Evolutionary conservation across 2,329 filamentous ascomycete species (phyloP).

Genomic region (Orbilia javanica): DNA sequence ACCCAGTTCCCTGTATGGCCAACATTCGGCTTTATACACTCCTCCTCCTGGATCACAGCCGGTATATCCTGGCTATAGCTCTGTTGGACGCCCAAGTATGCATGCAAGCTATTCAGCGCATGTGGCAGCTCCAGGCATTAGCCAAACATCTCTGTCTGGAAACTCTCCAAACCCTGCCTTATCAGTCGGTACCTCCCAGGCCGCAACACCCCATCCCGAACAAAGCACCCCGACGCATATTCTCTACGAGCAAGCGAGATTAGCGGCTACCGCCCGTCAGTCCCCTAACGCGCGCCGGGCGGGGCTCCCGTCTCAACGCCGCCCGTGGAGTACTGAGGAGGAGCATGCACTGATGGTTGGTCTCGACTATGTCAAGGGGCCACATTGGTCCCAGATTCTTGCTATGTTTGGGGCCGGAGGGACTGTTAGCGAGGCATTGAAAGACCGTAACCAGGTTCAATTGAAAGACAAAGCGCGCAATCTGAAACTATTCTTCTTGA

Average conservation of each 20-base stretch:
- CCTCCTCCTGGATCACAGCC: conserved; percentile 37
- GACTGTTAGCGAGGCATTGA: conserved; percentile 83
- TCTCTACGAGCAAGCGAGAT: conserved; percentile 71
- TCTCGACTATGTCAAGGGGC: conserved; percentile 87
- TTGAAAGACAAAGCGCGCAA: conserved; percentile 93
- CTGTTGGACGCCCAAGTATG: conserved; percentile 36
- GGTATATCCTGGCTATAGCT: conserved; percentile 48
- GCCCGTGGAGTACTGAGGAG: conserved; percentile 89
- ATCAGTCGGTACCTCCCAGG: conserved; percentile 34
- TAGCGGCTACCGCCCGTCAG: conserved; percentile 71
- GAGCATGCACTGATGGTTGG: conserved; percentile 91
- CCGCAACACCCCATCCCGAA: conserved; percentile 62
- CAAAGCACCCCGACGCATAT: conserved; percentile 69
- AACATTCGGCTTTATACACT: conserved; percentile 32
- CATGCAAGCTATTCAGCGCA: conserved; percentile 34
- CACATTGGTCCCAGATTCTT: conserved; percentile 93
- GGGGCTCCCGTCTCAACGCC: conserved; percentile 72
- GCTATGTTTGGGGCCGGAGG: conserved; percentile 84
- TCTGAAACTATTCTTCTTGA: conserved; percentile 89
- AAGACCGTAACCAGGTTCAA: conserved; percentile 90
- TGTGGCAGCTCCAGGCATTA: conserved; percentile 48
- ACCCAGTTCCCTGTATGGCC: conserved; percentile 34
- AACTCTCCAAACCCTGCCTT: conserved; percentile 45
- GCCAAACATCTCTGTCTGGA: conserved; percentile 39
- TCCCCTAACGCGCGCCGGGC: conserved; percentile 70